Conservation (phyloP, 2,329 filamentous ascomycete genomes). For the Atkinsonella hypoxylon region DNA sequence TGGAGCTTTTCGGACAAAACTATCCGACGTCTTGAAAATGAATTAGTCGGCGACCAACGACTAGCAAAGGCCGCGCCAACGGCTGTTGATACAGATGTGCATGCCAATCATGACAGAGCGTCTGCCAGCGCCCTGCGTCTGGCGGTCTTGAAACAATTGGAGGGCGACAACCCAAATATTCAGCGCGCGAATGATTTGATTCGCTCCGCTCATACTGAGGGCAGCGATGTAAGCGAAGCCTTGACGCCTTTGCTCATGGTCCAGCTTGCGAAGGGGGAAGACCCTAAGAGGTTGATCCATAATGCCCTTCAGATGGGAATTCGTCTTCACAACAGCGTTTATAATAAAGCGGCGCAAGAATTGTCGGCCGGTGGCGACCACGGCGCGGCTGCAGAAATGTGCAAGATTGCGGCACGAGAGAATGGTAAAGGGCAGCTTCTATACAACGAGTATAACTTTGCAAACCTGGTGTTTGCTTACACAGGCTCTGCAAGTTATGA, state of each 20-base stretch:
- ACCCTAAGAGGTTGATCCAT: constrained; percentile 15
- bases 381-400: constrained; percentile 19
- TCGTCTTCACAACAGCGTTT: constrained; percentile 23
- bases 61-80: constrained; percentile 23
- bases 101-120: neutral
- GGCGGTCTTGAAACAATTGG: constrained; percentile 32
- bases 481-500: constrained; percentile 20
- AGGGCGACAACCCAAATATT: constrained; percentile 16
- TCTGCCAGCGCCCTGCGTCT: constrained; percentile 25
- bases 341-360: constrained; percentile 23
- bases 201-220: constrained; percentile 23
- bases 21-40: constrained; percentile 9
- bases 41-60: constrained; percentile 9
- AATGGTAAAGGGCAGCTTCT: constrained; percentile 24
- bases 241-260: constrained; percentile 27
- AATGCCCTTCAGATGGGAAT: constrained; percentile 16
- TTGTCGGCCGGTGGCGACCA: constrained; percentile 19
- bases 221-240: constrained; percentile 29
- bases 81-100: neutral
- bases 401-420: constrained; percentile 22
- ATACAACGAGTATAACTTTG: constrained; percentile 27
- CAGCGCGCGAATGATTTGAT: constrained; percentile 28
- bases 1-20: constrained; percentile 22
- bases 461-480: constrained; percentile 23
- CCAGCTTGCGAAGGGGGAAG: constrained; percentile 23